Evolutionary conservation across 2,329 filamentous ascomycete genomes (phyloP).

Genomic region (Gliomastix tumulicola): DNA sequence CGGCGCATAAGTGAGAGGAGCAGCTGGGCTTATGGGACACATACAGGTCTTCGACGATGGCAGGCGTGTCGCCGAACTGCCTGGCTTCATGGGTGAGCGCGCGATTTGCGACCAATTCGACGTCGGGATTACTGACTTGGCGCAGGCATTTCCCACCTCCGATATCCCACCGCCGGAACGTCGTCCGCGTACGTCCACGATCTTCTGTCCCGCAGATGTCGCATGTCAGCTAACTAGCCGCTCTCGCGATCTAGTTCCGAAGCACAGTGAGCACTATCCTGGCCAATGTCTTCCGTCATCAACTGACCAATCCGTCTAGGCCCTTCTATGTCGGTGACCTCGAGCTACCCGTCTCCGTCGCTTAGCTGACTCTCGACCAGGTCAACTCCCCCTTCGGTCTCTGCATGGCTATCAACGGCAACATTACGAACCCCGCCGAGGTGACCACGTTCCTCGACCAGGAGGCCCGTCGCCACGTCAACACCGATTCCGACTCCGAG

Average conservation of each 20-base stretch:
- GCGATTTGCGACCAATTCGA: no score
- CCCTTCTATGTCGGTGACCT: conserved; percentile 70
- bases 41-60: conserved; percentile 75
- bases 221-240: conserved; percentile 23
- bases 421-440: conserved; percentile 70
- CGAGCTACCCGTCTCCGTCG: no score
- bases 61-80: conserved; percentile 47
- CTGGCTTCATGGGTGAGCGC: conserved; percentile 67
- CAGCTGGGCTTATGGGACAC: not conserved
- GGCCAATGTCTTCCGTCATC: not conserved
- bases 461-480: conserved; percentile 79
- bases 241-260: conserved; percentile 53
- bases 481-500: conserved; percentile 85
- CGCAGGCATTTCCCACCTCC: conserved; percentile 54
- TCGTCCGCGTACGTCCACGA: conserved; percentile 36
- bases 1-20: not conserved
- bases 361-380: no score
- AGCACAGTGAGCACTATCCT: conserved; percentile 6
- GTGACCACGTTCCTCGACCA: conserved; percentile 66
- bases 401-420: conserved; percentile 78
- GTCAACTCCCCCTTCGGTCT: conserved; percentile 54
- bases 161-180: conserved; percentile 86
- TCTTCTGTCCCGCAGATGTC: not conserved
- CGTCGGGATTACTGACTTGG: no score
- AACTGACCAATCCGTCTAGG: conserved; percentile 6